Evolutionary conservation across 2,329 filamentous ascomycete genomes (phyloP).

Genomic region (Rasamsonia emersonii): DNA sequence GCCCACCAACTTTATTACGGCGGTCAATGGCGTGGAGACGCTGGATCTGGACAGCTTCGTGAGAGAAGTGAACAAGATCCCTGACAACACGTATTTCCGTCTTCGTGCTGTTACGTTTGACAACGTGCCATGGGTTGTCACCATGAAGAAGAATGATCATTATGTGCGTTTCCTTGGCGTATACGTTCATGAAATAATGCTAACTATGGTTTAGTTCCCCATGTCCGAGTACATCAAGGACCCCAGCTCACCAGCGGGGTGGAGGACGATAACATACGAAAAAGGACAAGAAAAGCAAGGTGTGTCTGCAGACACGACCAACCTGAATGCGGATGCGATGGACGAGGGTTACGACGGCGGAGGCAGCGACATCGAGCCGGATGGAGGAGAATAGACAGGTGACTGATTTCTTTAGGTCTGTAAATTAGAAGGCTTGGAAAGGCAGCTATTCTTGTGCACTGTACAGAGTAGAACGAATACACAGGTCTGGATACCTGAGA

Average conservation of each 20-base stretch:
- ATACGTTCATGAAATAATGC: not conserved
- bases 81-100: slow-evolving; percentile 96
- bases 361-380: slow-evolving; percentile 32
- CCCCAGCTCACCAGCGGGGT: slow-evolving; percentile 41
- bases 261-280: slow-evolving; percentile 50
- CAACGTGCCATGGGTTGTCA: slow-evolving; percentile 97
- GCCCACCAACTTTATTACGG: slow-evolving; percentile 94
- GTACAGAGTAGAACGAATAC: too few species aligned
- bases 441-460: too few species aligned
- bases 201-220: slow-evolving; percentile 42
- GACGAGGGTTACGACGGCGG: slow-evolving; percentile 31
- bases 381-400: slow-evolving; percentile 10
- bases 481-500: too few species aligned
- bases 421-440: slow-evolving; percentile 13
- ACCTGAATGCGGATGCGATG: slow-evolving; percentile 40
- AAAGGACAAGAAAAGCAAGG: slow-evolving; percentile 31
- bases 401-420: slow-evolving; percentile 8
- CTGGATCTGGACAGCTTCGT: slow-evolving; percentile 76
- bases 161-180: slow-evolving; percentile 46
- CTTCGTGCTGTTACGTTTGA: slow-evolving; percentile 97
- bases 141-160: slow-evolving; percentile 99
- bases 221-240: slow-evolving; percentile 59
- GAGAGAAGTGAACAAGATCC: slow-evolving; percentile 72
- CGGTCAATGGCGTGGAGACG: slow-evolving; percentile 83
- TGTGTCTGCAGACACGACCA: slow-evolving; percentile 28